phyloP scores from a whole-genome alignment of 2,329 filamentous ascomycete genomes.

The Calonectria pauciramosa region DNA sequence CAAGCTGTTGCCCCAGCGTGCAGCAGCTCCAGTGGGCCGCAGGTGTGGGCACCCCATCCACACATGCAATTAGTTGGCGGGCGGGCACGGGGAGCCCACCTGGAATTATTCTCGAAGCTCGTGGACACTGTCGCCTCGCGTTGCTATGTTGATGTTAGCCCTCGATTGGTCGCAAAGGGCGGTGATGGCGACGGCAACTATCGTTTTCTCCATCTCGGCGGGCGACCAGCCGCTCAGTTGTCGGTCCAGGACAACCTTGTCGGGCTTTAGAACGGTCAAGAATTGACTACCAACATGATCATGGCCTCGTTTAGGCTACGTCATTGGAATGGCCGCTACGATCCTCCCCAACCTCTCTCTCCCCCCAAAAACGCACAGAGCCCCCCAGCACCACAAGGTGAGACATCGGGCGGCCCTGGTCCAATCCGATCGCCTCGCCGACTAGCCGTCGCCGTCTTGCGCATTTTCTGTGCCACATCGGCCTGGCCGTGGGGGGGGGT shows the following conservation, averaged over 20 bases:
- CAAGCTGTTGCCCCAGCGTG: conserved; percentile 15
- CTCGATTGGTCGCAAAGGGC: conserved; percentile 31
- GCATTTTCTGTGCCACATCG: conserved; percentile 37
- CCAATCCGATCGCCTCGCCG: conserved; percentile 37
- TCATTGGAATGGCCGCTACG: conserved; percentile 39
- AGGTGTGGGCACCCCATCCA: conserved; percentile 21
- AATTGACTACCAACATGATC: conserved; percentile 28
- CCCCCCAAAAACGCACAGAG: conserved; percentile 27
- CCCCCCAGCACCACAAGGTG: conserved; percentile 27
- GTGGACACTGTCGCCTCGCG: conserved; percentile 30
- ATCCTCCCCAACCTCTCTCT: conserved; percentile 37
- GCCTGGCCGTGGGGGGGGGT: conserved; percentile 44
- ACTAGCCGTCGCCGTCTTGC: conserved; percentile 16
- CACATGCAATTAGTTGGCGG: conserved; percentile 29
- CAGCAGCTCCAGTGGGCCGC: conserved; percentile 25
- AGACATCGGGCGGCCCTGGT: conserved; percentile 31
- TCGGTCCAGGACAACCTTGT: conserved; percentile 39
- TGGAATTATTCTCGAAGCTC: conserved; percentile 47
- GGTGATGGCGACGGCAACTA: conserved; percentile 36
- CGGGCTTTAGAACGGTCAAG: conserved; percentile 37
- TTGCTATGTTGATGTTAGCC: conserved; percentile 8
- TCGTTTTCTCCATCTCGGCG: conserved; percentile 30
- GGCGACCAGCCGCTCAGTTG: conserved; percentile 36
- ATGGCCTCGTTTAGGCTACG: conserved; percentile 34
- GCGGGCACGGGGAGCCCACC: conserved; percentile 31